Percentiles rank a stretch among this genome's conserved stretches.
Conservation (phyloP, 2,329 filamentous ascomycete genomes). For the Penicillium sp. region DNA sequence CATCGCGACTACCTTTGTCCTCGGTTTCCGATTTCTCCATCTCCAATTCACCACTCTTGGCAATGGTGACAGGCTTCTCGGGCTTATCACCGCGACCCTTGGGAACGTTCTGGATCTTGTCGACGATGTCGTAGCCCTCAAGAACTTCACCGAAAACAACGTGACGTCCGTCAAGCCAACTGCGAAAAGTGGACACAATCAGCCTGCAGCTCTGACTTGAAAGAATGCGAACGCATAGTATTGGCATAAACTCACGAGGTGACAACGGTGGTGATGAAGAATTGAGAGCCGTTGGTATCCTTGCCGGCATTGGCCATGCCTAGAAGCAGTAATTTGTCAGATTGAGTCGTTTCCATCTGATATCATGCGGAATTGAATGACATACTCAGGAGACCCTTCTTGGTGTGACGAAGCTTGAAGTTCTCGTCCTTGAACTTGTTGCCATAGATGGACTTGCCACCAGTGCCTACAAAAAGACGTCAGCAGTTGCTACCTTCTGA, state of each 20-base stretch:
- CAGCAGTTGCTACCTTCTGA: constrained; percentile 1
- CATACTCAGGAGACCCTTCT: constrained; percentile 57
- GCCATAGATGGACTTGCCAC: constrained; percentile 63
- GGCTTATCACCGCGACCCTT: constrained; percentile 56
- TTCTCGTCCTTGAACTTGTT: constrained; percentile 63
- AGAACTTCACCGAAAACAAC: constrained; percentile 66
- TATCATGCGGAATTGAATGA: not conserved
- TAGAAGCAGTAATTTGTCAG: constrained; percentile 14
- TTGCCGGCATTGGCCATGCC: constrained; percentile 62
- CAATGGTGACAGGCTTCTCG: constrained; percentile 54
- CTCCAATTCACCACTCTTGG: constrained; percentile 60
- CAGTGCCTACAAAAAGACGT: constrained; percentile 45
- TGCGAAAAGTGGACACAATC: constrained; percentile 11
- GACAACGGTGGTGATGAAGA: constrained; percentile 60
- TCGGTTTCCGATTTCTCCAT: constrained; percentile 37
- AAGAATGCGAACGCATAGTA: not conserved
- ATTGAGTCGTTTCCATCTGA: constrained; percentile 6
- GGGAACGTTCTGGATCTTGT: constrained; percentile 58
- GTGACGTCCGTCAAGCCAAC: constrained; percentile 58
- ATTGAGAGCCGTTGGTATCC: constrained; percentile 61
- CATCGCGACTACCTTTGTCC: constrained; percentile 60
- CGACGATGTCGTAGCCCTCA: constrained; percentile 61
- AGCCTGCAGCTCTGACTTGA: not conserved
- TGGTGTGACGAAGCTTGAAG: constrained; percentile 65
- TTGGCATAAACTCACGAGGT: constrained; percentile 39